phyloP scores from a whole-genome alignment of 23 red algal genomes.

The Gracilaria gracilis region DNA sequence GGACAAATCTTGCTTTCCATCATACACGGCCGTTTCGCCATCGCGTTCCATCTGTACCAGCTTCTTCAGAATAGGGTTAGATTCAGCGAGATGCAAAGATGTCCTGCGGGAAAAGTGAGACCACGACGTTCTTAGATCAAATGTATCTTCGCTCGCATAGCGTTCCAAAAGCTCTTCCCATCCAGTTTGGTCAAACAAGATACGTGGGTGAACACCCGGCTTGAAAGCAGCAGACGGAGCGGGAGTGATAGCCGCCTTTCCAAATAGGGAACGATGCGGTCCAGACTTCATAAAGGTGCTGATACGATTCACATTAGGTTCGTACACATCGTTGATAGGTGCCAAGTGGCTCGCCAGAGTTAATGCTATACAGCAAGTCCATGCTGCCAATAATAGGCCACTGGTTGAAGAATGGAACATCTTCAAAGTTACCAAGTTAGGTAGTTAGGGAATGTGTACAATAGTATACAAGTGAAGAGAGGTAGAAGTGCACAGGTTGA shows the following conservation, averaged over 20 bases:
- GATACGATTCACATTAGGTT: background rate
- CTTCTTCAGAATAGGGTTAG: background rate
- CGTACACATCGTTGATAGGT: background rate
- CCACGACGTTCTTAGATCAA: conserved; percentile 21
- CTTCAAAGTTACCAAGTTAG: background rate
- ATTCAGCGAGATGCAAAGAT: conserved; percentile 5
- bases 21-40: background rate
- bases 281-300: conserved; percentile 16
- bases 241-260: conserved; percentile 30
- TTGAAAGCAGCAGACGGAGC: conserved; percentile 25
- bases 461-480: background rate
- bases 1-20: background rate
- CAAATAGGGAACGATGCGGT: conserved; percentile 22
- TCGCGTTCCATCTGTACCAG: conserved; percentile 26
- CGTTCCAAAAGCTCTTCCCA: conserved; percentile 28
- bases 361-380: background rate
- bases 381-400: background rate
- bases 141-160: conserved; percentile 24
- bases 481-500: background rate
- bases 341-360: background rate
- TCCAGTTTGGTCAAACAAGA: conserved; percentile 12
- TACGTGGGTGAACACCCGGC: conserved; percentile 39
- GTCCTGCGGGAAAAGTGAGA: conserved; percentile 11
- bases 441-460: background rate
- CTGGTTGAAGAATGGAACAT: background rate